phyloP scores from a whole-genome alignment of 495 filamentous ascomycete genomes.

The Neurospora discreta region DNA sequence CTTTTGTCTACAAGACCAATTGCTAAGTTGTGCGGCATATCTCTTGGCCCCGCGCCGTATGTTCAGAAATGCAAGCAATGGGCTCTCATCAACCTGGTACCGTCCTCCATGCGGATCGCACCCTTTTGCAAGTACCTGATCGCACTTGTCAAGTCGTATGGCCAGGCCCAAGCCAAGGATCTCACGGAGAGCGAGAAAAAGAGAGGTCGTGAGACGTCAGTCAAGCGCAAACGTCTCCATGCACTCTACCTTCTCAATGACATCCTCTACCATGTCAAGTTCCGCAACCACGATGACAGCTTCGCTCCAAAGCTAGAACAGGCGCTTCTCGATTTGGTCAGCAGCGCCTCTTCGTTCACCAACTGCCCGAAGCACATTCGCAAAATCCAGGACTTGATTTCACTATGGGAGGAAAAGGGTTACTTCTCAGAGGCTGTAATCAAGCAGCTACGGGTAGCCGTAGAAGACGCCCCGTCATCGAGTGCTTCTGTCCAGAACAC shows the following conservation, averaged over 20 bases:
- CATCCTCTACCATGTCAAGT: slow-evolving; percentile 66
- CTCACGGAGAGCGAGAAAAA: slow-evolving; percentile 10
- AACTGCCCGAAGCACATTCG: slow-evolving; percentile 54
- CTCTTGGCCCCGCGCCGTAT: slow-evolving; percentile 4
- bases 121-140: slow-evolving; percentile 69
- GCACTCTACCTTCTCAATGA: slow-evolving; percentile 78
- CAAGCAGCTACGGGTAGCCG: slow-evolving; percentile 47
- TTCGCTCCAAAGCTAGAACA: slow-evolving; percentile 52
- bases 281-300: slow-evolving; percentile 42
- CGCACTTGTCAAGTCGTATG: slow-evolving; percentile 53
- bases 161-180: slow-evolving; percentile 15
- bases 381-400: slow-evolving; percentile 55
- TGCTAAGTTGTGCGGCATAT: slow-evolving; percentile 42
- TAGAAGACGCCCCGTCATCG: slow-evolving; percentile 32
- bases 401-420: slow-evolving; percentile 58
- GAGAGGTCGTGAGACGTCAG: slow-evolving; percentile 36
- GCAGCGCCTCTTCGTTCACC: slow-evolving; percentile 48
- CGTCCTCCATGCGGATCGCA: slow-evolving; percentile 52
- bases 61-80: slow-evolving; percentile 77
- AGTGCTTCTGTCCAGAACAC: not conserved
- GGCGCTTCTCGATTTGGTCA: slow-evolving; percentile 49
- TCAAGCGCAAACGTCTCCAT: slow-evolving; percentile 61
- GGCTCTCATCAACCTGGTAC: slow-evolving; percentile 61
- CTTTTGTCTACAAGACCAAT: slow-evolving; percentile 39
- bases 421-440: slow-evolving; percentile 55